Conservation (phyloP, 208 protist species). For the Trichomonas vaginalis region DNA sequence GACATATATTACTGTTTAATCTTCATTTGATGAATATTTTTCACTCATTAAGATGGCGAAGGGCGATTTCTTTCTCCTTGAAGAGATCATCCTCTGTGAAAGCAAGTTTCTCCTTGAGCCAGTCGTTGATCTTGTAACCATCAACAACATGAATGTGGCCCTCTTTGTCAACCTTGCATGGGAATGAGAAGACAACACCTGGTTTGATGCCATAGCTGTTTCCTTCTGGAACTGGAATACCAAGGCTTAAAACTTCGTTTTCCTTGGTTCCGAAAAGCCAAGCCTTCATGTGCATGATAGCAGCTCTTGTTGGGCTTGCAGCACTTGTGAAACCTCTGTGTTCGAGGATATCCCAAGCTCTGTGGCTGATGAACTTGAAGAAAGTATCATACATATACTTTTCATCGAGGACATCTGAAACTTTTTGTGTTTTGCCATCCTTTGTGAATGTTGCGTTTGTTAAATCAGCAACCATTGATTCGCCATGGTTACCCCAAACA, state of each 20-base stretch:
- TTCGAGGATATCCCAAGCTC: constrained; percentile 68
- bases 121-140: constrained; percentile 40
- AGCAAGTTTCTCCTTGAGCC: constrained; percentile 27
- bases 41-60: not conserved
- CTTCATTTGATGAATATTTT: no score
- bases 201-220: no score
- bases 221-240: constrained; percentile 51
- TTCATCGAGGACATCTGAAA: constrained; percentile 46
- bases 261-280: constrained; percentile 48
- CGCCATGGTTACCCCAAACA: no score
- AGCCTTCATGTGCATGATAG: constrained; percentile 48
- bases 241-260: constrained; percentile 62
- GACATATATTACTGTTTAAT: no score
- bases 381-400: constrained; percentile 52
- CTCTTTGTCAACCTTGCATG: no score
- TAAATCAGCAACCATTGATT: constrained; percentile 65
- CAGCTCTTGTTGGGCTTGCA: constrained; percentile 64
- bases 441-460: constrained; percentile 48
- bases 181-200: no score
- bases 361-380: constrained; percentile 58
- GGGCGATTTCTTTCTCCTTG: constrained; percentile 25
- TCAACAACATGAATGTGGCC: constrained; percentile 62
- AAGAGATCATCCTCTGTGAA: constrained; percentile 35
- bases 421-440: constrained; percentile 30
- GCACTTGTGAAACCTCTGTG: constrained; percentile 59